Evolutionary conservation across 176 grass and related monocot species (phyloP), one percentile per base, ranked within the genome.

Genomic region (Paspalum notatum): DNA sequence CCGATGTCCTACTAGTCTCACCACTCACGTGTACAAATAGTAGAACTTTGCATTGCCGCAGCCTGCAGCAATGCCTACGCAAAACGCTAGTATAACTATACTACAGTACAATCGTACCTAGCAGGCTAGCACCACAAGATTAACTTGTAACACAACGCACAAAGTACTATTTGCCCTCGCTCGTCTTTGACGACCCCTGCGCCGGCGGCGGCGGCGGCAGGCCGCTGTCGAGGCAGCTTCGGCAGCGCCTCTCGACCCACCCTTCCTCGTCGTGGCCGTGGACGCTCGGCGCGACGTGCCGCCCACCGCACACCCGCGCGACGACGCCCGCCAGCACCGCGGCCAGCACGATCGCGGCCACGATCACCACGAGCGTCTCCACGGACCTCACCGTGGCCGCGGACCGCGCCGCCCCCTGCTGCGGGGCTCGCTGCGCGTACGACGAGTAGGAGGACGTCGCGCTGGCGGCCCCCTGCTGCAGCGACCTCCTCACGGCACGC

Each of bases 351-450:
- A 97, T 97, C 17, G 80, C 90, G 15, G 93, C 91, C 40, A 97
- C 18, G 78, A 97, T 89, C 88, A 97, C 94, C 60, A 97, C 91
- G 80, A 97, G 74, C 68, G 94, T 93, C 88, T 97, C 83, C 20
- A 97, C 68, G 18, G 88, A 89, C 74, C 86, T 78, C 47, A 58
- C 74, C 25, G 88, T 87, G 25, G 32, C 0, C 8, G 42, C 13
- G 39, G 90, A 81, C 58, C 80, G 70, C 77, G 56, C 24, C 2
- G 68, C 76, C 10, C 1, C 39, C 12, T 65, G 49, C 2, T 2
- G 54, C 58, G 46, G 56, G 40, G 62, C 32, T 9, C n/a, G 84
- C 74, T 8, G 80, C 85, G 40, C 51, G 83, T 78, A 32, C n/a
- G 21, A 10, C 22, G 57, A n/a, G 57, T 60, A 88, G 46, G 86